phyloP scores from a whole-genome alignment of 2,329 filamentous ascomycete species.

The Botrytis squamosa region DNA sequence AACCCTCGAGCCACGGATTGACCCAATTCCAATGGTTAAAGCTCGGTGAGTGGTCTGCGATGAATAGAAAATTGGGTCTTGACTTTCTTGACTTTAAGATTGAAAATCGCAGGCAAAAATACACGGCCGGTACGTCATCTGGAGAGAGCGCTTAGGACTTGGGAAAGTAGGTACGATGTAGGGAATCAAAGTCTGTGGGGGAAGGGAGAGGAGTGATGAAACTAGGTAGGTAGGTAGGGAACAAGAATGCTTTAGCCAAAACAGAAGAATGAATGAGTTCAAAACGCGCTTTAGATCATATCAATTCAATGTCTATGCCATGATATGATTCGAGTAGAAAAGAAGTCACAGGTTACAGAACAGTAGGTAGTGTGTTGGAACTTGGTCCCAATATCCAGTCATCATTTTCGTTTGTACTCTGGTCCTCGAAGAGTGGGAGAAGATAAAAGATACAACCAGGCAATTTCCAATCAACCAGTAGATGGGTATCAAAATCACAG shows the following conservation, averaged over 20 bases:
- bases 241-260: neutral
- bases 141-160: neutral
- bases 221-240: no score
- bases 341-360: neutral
- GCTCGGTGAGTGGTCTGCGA: neutral
- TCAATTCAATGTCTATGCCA: neutral
- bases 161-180: neutral
- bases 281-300: neutral
- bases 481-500: neutral
- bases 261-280: neutral
- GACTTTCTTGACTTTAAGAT: neutral
- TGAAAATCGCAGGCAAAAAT: neutral
- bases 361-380: no score
- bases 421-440: neutral
- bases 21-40: neutral
- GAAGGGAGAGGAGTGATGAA: neutral
- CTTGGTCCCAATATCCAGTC: neutral
- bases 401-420: neutral
- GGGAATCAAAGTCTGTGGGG: neutral
- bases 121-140: conserved; percentile 1
- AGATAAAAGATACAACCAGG: neutral
- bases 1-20: conserved; percentile 7
- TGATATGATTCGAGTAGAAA: neutral
- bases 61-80: neutral
- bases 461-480: neutral